phyloP scores from a whole-genome alignment of 768 basidiomycete species.

The Lyophyllum semitale region DNA sequence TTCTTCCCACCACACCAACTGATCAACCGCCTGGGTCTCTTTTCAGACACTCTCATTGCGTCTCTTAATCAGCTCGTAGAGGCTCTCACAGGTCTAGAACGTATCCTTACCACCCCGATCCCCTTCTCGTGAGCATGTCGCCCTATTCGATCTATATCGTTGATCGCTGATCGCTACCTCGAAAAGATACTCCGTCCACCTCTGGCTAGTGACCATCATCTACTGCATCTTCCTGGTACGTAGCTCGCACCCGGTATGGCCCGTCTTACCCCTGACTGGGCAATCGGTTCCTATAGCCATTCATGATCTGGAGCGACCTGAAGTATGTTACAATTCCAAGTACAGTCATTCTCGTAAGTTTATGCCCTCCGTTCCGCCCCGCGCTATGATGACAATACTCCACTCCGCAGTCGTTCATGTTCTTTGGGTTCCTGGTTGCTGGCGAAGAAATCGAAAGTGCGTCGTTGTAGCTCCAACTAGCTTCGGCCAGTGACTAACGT shows the following conservation, averaged over 20 bases:
- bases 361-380: conserved; percentile 12
- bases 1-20: not conserved
- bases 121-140: conserved; percentile 61
- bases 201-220: conserved; percentile 65
- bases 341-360: conserved; percentile 48
- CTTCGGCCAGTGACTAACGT: not conserved
- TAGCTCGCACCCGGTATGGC: not conserved
- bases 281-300: conserved; percentile 46
- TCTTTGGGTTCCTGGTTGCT: conserved; percentile 74
- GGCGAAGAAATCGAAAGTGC: conserved; percentile 77
- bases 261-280: not conserved
- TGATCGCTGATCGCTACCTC: not conserved
- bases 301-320: conserved; percentile 59
- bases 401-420: conserved; percentile 60
- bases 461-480: not conserved
- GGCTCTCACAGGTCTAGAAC: conserved; percentile 66
- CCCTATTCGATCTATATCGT: not conserved
- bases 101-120: conserved; percentile 76
- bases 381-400: not conserved
- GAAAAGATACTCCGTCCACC: conserved; percentile 62
- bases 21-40: not conserved
- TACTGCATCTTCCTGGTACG: conserved; percentile 64
- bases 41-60: conserved; percentile 45
- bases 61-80: conserved; percentile 61
- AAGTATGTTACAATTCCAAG: conserved; percentile 68